Percentiles rank a stretch among this genome's conserved stretches.
Conservation (phyloP, 768 basidiomycete species). For the Pholiota molesta region DNA sequence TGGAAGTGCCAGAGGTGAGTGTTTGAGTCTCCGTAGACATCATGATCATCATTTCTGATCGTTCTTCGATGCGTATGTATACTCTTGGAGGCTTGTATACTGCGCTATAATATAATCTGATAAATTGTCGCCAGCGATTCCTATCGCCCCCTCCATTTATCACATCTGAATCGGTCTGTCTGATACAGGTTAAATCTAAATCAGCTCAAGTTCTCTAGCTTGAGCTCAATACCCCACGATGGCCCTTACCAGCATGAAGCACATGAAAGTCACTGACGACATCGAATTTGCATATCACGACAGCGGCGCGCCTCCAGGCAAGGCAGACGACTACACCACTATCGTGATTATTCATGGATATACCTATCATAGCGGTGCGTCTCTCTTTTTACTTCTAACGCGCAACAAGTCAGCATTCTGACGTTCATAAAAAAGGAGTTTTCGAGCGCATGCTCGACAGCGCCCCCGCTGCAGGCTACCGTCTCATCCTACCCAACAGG, state of each 20-base stretch:
- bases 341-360: conserved; percentile 34
- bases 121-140: too few relatives aligned
- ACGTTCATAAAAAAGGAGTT: conserved; percentile 18
- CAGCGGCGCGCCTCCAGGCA: conserved; percentile 25
- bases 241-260: conserved; percentile 7
- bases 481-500: conserved; percentile 35
- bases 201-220: not conserved
- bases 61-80: too few relatives aligned
- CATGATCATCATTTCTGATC: too few relatives aligned
- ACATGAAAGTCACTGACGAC: conserved; percentile 13
- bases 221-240: not conserved
- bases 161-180: too few relatives aligned
- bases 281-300: conserved; percentile 32
- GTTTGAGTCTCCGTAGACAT: too few relatives aligned
- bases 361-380: conserved; percentile 29
- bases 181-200: not conserved
- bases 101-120: too few relatives aligned
- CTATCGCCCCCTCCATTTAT: too few relatives aligned
- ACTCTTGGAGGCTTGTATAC: too few relatives aligned
- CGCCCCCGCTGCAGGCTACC: conserved; percentile 22
- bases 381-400: not conserved
- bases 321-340: conserved; percentile 22
- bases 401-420: not conserved
- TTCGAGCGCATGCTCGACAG: conserved; percentile 25
- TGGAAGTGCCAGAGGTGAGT: too few relatives aligned